These are phyloP conservation scores for Glycyrrhiza uralensis DNA, from an alignment of 306 rosid genomes.

Conservation along the genomic window DNA sequence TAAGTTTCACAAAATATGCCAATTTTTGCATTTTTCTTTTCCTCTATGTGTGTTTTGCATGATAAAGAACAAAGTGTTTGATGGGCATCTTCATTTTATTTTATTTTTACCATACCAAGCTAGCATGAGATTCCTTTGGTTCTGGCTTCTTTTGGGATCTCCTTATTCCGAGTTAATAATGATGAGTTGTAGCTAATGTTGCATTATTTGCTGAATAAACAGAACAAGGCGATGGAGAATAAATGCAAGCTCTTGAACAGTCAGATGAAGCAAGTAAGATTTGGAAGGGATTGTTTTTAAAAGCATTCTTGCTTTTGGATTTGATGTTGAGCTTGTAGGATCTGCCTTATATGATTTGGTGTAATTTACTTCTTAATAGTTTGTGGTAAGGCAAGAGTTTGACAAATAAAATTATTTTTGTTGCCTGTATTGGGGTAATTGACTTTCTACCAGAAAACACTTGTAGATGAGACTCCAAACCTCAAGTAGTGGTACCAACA, in stretches of 20 bases:
- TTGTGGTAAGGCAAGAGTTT: no score
- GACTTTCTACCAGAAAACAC: neutral
- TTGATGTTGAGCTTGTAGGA: neutral
- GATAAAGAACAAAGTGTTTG: neutral
- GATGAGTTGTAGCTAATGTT: conserved; percentile 18
- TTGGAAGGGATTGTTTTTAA: neutral
- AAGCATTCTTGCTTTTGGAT: neutral
- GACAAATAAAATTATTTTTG: neutral
- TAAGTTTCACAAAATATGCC: neutral
- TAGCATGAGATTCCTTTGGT: neutral
- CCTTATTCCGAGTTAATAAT: neutral
- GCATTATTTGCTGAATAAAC: conserved; percentile 44
- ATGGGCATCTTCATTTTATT: neutral
- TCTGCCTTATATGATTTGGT: neutral
- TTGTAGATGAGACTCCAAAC: neutral
- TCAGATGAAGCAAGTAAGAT: conserved; percentile 50
- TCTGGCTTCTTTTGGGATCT: neutral
- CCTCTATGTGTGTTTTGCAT: neutral
- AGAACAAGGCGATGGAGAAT: conserved; percentile 41
- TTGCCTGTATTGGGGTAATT: neutral
- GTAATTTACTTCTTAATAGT: no score
- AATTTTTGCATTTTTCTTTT: neutral
- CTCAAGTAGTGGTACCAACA: no score
- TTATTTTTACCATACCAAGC: neutral
- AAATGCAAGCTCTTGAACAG: conserved; percentile 35